These are phyloP conservation scores for Penicillium italicum DNA, from an alignment of 2,329 filamentous ascomycete species.

Conservation along the genomic window DNA sequence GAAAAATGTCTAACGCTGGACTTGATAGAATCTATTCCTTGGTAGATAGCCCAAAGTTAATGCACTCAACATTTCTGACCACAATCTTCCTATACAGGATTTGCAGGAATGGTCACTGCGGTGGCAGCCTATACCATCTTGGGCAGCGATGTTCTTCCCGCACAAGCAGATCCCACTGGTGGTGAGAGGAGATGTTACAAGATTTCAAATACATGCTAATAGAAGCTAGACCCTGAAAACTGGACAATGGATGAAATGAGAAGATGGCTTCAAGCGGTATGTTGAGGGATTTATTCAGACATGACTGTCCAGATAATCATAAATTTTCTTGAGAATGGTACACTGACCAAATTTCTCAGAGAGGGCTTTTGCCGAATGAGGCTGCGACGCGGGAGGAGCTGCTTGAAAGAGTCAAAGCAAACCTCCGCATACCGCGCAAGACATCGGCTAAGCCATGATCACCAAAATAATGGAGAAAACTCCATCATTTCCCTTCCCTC, in stretches of 20 bases:
- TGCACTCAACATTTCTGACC: slow-evolving; percentile 20
- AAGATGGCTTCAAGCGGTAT: slow-evolving; percentile 75
- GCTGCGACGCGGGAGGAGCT: slow-evolving; percentile 61
- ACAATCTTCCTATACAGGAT: slow-evolving; percentile 52
- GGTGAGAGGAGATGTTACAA: slow-evolving; percentile 43
- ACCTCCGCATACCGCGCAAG: slow-evolving; percentile 52
- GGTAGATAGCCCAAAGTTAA: slow-evolving; percentile 47
- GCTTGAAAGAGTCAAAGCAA: slow-evolving; percentile 65
- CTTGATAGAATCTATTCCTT: slow-evolving; percentile 62
- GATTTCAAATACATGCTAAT: slow-evolving; percentile 9
- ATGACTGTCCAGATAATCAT: background rate
- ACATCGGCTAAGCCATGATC: slow-evolving; percentile 11
- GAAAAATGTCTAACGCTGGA: slow-evolving; percentile 18
- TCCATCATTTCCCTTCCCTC: background rate
- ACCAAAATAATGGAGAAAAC: slow-evolving; percentile 1
- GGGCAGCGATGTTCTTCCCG: slow-evolving; percentile 79
- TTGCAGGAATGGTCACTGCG: slow-evolving; percentile 75
- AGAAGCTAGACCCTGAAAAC: slow-evolving; percentile 53
- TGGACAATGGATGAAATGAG: slow-evolving; percentile 81
- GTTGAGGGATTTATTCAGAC: slow-evolving; percentile 31
- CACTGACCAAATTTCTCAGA: slow-evolving; percentile 43
- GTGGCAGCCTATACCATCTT: slow-evolving; percentile 81
- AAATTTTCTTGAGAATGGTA: background rate
- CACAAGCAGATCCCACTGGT: slow-evolving; percentile 70
- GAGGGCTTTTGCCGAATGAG: slow-evolving; percentile 59